Base-by-base conservation (phyloP, 2,329 filamentous ascomycete genomes). In the Venturia nashicola region DNA sequence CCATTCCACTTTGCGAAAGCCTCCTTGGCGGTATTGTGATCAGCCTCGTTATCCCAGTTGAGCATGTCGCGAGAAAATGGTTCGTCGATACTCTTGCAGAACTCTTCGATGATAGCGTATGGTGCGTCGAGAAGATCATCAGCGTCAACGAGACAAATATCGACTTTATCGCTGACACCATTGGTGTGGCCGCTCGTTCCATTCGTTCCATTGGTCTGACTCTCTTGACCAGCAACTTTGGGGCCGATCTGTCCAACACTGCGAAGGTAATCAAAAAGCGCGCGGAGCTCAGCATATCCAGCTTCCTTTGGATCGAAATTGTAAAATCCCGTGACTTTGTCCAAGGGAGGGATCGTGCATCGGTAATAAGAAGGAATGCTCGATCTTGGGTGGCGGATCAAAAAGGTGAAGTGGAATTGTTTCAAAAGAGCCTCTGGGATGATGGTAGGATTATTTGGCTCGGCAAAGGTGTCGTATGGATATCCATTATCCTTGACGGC, bases 1-100 rank as follows among this genome's bases (percentile, higher is more conserved):
- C 94, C 94, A 69, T 86, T 89, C 94, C 94, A 97, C 79, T 99
- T 97, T 77, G 92, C 91, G 77, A 97, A 97, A 20, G 86, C 86
- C 67, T 85, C 81, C 68, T 82, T 80, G 3, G 92, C 93, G 66
- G 83, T 79, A 61, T 77, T 69, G 69, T 91, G 86, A 69, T 88
- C 86, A 6, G 85, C 84, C 62, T 84, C 82, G 51, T 85, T 83
- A 64, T 85, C 82, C 90, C 90, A 94, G 65, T 80, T 78, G 65
- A 94, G 79, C 89, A 94, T 92, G 8, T 80, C 77, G 0, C 83
- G 82, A 39, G 76, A 76, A 72, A 85, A 94, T 9, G 86, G 81
- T 64, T 93, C 78, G n/a, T 85, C 88, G 8, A 88, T 86, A 68
- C 85, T 85, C 66, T 82, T 79, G 75, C 89, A 94, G 74, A 88